Conservation (phyloP, 2,329 filamentous ascomycete genomes). For the Exophiala sp. region DNA sequence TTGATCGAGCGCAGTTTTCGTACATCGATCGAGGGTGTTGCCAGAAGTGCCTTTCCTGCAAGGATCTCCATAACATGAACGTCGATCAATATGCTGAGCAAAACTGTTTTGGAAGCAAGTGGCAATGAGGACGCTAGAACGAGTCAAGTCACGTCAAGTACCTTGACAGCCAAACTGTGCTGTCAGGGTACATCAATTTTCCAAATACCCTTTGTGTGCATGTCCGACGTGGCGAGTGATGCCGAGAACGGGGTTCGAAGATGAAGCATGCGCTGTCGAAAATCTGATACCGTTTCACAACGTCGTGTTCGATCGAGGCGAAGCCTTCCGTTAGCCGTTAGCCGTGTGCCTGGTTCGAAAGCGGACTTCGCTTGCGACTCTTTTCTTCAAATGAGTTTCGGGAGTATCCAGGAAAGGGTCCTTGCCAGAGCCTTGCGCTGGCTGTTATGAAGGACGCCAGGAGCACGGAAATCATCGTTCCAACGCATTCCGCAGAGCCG, state of each 20-base stretch:
- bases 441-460: too few relatives aligned
- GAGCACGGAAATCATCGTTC: too few relatives aligned
- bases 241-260: neutral
- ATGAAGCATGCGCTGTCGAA: neutral
- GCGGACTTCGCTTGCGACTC: too few relatives aligned
- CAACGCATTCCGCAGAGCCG: neutral
- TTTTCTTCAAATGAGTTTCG: too few relatives aligned
- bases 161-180: neutral
- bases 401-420: too few relatives aligned
- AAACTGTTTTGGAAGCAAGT: neutral
- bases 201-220: neutral
- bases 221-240: neutral
- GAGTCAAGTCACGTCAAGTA: neutral
- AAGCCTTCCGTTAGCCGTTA: neutral
- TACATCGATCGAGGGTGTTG: too few relatives aligned
- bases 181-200: neutral
- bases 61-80: too few relatives aligned
- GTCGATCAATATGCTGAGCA: neutral
- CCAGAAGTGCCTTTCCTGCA: too few relatives aligned
- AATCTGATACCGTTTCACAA: constrained; percentile 17
- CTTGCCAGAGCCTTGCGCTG: too few relatives aligned
- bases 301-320: neutral
- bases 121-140: neutral
- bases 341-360: neutral
- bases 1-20: too few relatives aligned